These are phyloP conservation scores for Fusarium mundagurra DNA, from an alignment of 2,329 filamentous ascomycete species.

Conservation along the genomic window DNA sequence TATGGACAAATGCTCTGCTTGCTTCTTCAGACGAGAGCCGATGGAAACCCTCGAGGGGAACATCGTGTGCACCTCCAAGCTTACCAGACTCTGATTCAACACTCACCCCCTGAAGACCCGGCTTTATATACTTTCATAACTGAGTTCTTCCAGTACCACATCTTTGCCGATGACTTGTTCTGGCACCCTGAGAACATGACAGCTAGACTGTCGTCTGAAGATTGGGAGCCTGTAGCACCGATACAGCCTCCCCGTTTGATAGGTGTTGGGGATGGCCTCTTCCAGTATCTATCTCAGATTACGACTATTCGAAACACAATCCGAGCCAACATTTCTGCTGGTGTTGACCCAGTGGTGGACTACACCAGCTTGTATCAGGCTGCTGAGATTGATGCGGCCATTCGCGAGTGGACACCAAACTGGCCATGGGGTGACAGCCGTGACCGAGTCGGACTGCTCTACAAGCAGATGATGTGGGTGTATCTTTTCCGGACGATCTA, in stretches of 20 bases:
- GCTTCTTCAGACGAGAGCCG: constrained; percentile 65
- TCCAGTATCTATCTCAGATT: constrained; percentile 81
- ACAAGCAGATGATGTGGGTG: constrained; percentile 74
- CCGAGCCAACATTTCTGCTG: constrained; percentile 69
- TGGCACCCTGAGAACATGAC: constrained; percentile 55
- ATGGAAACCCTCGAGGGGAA: constrained; percentile 69
- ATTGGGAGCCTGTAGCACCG: constrained; percentile 54
- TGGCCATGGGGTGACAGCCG: constrained; percentile 68
- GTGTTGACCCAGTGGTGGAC: constrained; percentile 75
- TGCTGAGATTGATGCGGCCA: constrained; percentile 77
- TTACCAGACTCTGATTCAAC: constrained; percentile 76
- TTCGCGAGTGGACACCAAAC: constrained; percentile 77
- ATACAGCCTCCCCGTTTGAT: constrained; percentile 69
- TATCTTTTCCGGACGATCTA: constrained; percentile 71
- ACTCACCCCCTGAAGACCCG: constrained; percentile 69
- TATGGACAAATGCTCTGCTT: constrained; percentile 73
- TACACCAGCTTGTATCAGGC: constrained; percentile 78
- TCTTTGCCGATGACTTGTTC: constrained; percentile 71
- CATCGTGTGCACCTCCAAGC: constrained; percentile 83
- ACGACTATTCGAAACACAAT: constrained; percentile 80
- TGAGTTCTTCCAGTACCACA: constrained; percentile 88
- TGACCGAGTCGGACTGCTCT: constrained; percentile 65
- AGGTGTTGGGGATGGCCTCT: constrained; percentile 84
- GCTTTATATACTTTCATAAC: constrained; percentile 73
- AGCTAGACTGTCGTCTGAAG: constrained; percentile 53